These are phyloP conservation scores for Stenocarpella maydis DNA, from an alignment of 2,329 filamentous ascomycete species.

Conservation along the genomic window DNA sequence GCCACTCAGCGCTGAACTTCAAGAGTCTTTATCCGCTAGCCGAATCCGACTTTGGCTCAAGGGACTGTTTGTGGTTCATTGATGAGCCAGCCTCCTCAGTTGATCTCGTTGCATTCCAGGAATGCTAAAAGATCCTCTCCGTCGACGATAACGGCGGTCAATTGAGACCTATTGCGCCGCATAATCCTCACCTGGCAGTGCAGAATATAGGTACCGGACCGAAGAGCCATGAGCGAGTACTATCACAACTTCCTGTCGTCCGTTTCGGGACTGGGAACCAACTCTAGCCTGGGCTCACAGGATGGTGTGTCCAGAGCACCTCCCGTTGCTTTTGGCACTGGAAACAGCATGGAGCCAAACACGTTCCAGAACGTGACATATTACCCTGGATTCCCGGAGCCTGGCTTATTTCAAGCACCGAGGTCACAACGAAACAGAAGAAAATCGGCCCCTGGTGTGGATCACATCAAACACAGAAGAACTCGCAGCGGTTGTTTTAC, in stretches of 20 bases:
- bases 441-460: slow-evolving; percentile 60
- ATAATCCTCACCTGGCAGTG: neutral
- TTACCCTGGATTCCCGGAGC: slow-evolving; percentile 59
- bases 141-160: neutral
- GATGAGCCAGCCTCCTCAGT: neutral
- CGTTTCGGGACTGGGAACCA: slow-evolving; percentile 53
- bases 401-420: slow-evolving; percentile 55
- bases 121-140: neutral
- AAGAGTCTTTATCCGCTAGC: neutral
- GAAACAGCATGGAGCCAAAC: slow-evolving; percentile 47
- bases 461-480: slow-evolving; percentile 90
- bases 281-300: slow-evolving; percentile 39
- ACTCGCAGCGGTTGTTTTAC: slow-evolving; percentile 95
- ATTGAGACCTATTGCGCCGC: neutral
- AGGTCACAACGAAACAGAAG: slow-evolving; percentile 60
- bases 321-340: slow-evolving; percentile 43
- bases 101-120: slow-evolving; percentile 6
- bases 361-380: slow-evolving; percentile 59
- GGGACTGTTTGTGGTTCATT: neutral
- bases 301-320: slow-evolving; percentile 51
- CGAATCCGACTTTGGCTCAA: neutral
- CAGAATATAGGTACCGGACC: neutral
- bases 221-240: slow-evolving; percentile 60
- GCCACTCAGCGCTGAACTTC: neutral
- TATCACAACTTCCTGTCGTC: slow-evolving; percentile 65